These are phyloP conservation scores for Artemisia tridentata DNA, from an alignment of 129 eudicot species.

Conservation along the genomic window DNA sequence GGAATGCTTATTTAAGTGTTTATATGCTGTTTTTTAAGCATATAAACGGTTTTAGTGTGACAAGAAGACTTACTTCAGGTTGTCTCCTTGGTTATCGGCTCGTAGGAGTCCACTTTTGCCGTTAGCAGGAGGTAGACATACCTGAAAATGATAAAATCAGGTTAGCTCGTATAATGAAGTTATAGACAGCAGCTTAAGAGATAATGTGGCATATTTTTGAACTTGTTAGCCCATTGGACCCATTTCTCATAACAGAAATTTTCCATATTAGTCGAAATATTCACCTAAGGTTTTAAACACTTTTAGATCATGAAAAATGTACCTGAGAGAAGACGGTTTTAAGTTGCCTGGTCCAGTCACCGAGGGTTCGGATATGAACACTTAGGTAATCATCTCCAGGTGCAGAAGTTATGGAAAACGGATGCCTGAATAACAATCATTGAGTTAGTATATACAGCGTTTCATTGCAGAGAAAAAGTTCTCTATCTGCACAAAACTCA, in stretches of 20 bases:
- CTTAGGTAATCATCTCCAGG: constrained; percentile 64
- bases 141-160: constrained; percentile 20
- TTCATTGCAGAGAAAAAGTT: background rate
- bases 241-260: background rate
- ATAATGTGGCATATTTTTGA: no score
- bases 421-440: constrained; percentile 41
- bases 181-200: no score
- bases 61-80: constrained; percentile 35
- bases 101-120: constrained; percentile 61
- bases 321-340: constrained; percentile 53
- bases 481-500: constrained; percentile 18
- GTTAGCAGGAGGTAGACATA: constrained; percentile 44
- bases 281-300: background rate
- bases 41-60: no score
- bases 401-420: constrained; percentile 72
- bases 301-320: background rate
- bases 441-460: background rate
- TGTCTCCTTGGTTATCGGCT: constrained; percentile 40
- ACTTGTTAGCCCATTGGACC: no score
- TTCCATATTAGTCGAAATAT: background rate
- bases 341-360: constrained; percentile 69
- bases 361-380: constrained; percentile 61
- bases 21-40: no score
- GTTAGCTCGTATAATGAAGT: background rate
- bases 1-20: background rate